Base-by-base conservation (phyloP, 2,329 filamentous ascomycete species). In the Colletotrichum chlorophyti region DNA sequence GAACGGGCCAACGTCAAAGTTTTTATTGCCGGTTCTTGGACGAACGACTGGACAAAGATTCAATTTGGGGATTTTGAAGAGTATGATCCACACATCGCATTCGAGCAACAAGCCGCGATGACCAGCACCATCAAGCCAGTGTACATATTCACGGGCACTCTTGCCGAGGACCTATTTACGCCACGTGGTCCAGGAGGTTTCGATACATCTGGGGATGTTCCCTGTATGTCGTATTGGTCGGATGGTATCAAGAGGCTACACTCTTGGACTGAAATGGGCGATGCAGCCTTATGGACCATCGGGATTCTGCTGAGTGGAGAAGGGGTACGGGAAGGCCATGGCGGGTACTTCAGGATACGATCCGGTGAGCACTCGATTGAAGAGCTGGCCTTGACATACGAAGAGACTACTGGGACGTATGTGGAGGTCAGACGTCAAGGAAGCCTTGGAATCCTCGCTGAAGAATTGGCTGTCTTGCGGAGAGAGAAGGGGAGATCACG, bases 51-150 rank as follows among this genome's bases (percentile, higher is more conserved):
- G 72, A 65, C 59, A 1, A 63, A 63, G 11, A 47, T 69, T 26
- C 41, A 59, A 11, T 64, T 73, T 3, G 67, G 70, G 17, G 63
- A 69, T 9, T 60, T 67, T 26, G 69, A 74, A 46, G 57, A 55
- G n/a, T 76, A 76, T 59, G 71, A 75, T 53, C 31, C 66, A 0
- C 66, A 67, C 58, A 69, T 72, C 14, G 58, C 66, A n/a, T 74
- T 76, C 40, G 54, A 64, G n/a, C 62, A 67, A 3, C 67, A 72
- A 2, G 70, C 63, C n/a, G 63, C 63, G 9, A 43, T 70, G 11
- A 68, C 66, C 3, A 66, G 61, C 21, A 34, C 42, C 4, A 65
- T 75, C 27, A 67, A 67, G 12, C 68, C 70, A 3, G 55, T 73
- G 15, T 69, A 70, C 50, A 64, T 69, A 31, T 63, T 73, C 34